A percentile compares a stretch with the other conserved stretches of the same genome.
phyloP scores from a whole-genome alignment of 2,329 filamentous ascomycete genomes.

The Pochonia chlamydosporia region DNA sequence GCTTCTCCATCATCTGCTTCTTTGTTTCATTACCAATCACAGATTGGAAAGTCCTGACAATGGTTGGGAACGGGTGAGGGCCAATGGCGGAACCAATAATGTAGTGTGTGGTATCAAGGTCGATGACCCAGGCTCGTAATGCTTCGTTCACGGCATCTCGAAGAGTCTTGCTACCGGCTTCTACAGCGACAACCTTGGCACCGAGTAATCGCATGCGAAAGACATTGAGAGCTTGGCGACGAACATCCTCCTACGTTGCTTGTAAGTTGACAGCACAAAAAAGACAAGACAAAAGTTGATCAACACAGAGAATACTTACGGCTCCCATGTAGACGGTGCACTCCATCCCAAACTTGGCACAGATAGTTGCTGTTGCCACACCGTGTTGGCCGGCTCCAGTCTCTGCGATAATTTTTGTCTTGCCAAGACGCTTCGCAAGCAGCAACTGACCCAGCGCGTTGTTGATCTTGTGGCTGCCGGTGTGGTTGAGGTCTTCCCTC shows the following conservation, averaged over 20 bases:
- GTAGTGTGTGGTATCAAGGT: conserved; percentile 93
- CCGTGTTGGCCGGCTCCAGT: conserved; percentile 97
- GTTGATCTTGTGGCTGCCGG: conserved; percentile 98
- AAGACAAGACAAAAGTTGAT: background rate
- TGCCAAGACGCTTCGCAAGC: conserved; percentile 77
- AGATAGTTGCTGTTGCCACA: conserved; percentile 94
- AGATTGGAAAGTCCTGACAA: conserved; percentile 94
- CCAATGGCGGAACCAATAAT: conserved; percentile 97
- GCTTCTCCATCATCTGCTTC: conserved; percentile 77
- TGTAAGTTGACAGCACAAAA: conserved; percentile 21
- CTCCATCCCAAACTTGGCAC: conserved; percentile 96
- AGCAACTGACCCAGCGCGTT: conserved; percentile 93
- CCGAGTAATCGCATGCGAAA: conserved; percentile 97
- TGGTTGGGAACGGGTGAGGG: conserved; percentile 95
- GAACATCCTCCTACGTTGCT: conserved; percentile 69
- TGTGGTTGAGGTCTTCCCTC: conserved; percentile 96
- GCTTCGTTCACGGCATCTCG: conserved; percentile 94
- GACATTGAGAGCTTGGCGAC: conserved; percentile 92
- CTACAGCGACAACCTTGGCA: conserved; percentile 86
- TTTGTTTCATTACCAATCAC: conserved; percentile 96
- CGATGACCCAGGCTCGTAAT: conserved; percentile 86
- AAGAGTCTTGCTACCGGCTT: conserved; percentile 78
- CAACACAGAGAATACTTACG: conserved; percentile 26
- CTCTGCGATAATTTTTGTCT: conserved; percentile 96
- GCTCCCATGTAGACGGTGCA: conserved; percentile 98